Conservation (phyloP, 2,329 filamentous ascomycete species). For the Aureobasidium sp. region DNA sequence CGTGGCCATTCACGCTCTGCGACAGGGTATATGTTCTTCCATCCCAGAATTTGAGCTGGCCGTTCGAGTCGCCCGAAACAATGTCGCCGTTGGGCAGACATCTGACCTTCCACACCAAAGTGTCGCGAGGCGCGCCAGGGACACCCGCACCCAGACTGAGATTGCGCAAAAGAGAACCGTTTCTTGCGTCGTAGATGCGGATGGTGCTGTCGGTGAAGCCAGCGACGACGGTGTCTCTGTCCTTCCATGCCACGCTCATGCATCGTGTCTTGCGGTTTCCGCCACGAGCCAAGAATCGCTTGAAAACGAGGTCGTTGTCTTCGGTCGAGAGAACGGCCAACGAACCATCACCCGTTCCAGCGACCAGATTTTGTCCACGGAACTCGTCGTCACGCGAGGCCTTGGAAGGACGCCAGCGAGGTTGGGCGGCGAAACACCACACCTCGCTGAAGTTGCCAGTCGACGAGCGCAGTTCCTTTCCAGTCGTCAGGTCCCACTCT, state of each 20-base stretch:
- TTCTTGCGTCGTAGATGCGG: constrained; percentile 78
- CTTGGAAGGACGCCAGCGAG: constrained; percentile 42
- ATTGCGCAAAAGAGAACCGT: constrained; percentile 65
- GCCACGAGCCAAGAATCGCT: constrained; percentile 66
- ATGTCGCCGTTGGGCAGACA: constrained; percentile 82
- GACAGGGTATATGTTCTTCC: constrained; percentile 83
- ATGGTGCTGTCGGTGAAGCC: constrained; percentile 98
- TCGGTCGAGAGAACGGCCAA: constrained; percentile 81
- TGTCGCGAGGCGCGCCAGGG: constrained; percentile 69
- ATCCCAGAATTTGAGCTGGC: constrained; percentile 89
- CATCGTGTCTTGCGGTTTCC: constrained; percentile 81
- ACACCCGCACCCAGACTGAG: constrained; percentile 82
- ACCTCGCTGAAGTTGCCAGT: constrained; percentile 93
- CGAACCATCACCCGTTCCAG: constrained; percentile 85
- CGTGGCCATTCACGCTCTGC: constrained; percentile 79
- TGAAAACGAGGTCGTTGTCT: constrained; percentile 74
- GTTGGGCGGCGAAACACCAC: constrained; percentile 91
- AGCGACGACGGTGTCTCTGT: constrained; percentile 71
- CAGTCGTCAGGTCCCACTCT: constrained; percentile 86
- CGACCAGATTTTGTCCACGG: constrained; percentile 59
- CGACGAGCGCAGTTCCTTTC: constrained; percentile 69
- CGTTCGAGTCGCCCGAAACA: constrained; percentile 89
- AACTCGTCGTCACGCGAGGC: constrained; percentile 22
- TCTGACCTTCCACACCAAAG: constrained; percentile 90
- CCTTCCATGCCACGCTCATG: constrained; percentile 85